A percentile compares a stretch with the other conserved stretches of the same genome.
Evolutionary conservation across 2,329 filamentous ascomycete species (phyloP).

Genomic region (Neonectria neomacrospora): DNA sequence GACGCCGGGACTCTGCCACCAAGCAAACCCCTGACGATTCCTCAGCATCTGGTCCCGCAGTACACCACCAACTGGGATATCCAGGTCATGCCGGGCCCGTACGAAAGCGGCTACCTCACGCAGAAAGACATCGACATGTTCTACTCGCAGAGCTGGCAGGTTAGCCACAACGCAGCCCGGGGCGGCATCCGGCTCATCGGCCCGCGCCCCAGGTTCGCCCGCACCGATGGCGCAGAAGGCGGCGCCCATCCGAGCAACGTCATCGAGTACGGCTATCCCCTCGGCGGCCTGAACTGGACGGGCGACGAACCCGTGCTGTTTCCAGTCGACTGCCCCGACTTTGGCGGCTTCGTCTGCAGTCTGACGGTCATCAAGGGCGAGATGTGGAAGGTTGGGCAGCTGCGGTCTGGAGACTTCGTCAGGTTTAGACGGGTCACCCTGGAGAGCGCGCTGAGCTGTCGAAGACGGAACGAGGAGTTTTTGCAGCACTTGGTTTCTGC

Average conservation of each 20-base stretch:
- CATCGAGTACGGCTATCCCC: conserved; percentile 56
- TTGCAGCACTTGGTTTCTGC: conserved; percentile 4
- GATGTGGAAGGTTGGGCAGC: conserved; percentile 51
- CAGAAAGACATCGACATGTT: conserved; percentile 66
- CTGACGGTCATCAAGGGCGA: conserved; percentile 47
- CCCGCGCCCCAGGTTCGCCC: conserved; percentile 67
- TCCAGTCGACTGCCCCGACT: conserved; percentile 47
- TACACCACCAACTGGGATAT: conserved; percentile 32
- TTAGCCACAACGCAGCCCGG: conserved; percentile 70
- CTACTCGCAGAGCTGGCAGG: conserved; percentile 67
- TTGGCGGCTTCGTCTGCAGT: conserved; percentile 48
- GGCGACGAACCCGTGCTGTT: conserved; percentile 51
- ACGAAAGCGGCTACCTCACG: conserved; percentile 47
- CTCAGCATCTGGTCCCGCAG: conserved; percentile 11
- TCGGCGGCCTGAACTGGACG: conserved; percentile 49
- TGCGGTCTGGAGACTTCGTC: conserved; percentile 46
- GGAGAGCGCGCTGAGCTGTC: conserved; percentile 19
- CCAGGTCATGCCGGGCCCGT: conserved; percentile 48
- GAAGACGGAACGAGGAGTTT: conserved; percentile 19
- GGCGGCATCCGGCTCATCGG: conserved; percentile 70
- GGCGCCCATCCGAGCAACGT: conserved; percentile 69
- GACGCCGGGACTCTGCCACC: conserved; percentile 1
- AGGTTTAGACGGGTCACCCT: conserved; percentile 54
- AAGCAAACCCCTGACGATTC: background rate
- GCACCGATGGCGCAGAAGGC: conserved; percentile 69